Percentiles rank a stretch among this genome's conserved stretches.
Conservation (phyloP, 768 basidiomycete species). For the Dioszegia aurantiaca region DNA sequence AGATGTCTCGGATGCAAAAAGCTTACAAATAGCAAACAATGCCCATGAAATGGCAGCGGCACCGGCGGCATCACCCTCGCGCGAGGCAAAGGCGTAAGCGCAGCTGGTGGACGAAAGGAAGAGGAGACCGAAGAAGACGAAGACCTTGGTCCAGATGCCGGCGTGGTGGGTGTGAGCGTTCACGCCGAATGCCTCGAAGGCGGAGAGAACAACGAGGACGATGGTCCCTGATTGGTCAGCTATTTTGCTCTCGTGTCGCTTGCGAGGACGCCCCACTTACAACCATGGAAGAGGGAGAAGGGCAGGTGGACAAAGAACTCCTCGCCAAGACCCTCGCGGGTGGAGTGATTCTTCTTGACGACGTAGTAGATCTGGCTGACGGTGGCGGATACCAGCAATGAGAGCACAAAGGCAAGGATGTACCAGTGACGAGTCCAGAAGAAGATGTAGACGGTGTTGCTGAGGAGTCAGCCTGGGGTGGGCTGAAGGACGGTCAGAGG, state of each 20-base stretch:
- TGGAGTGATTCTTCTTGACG: slow-evolving; percentile 76
- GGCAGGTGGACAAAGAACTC: slow-evolving; percentile 92
- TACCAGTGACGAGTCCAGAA: slow-evolving; percentile 77
- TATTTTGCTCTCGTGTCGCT: slow-evolving; percentile 52
- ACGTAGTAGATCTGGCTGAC: slow-evolving; percentile 89
- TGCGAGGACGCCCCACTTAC: slow-evolving; percentile 60
- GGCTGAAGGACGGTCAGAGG: slow-evolving; percentile 55
- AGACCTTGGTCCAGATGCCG: slow-evolving; percentile 88
- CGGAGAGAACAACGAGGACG: slow-evolving; percentile 51
- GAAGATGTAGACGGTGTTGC: slow-evolving; percentile 81
- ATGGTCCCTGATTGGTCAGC: slow-evolving; percentile 45
- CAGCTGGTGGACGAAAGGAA: slow-evolving; percentile 89
- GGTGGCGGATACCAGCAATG: slow-evolving; percentile 77
- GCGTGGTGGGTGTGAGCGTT: slow-evolving; percentile 64
- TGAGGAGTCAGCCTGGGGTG: background rate
- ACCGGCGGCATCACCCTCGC: slow-evolving; percentile 88
- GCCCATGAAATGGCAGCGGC: slow-evolving; percentile 88
- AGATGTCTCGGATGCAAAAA: slow-evolving; percentile 1
- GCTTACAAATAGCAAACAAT: slow-evolving; percentile 86
- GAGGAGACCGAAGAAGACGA: slow-evolving; percentile 90
- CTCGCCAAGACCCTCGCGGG: slow-evolving; percentile 64
- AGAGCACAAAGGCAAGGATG: slow-evolving; percentile 73
- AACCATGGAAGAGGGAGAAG: slow-evolving; percentile 89
- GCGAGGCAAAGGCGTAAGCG: slow-evolving; percentile 88
- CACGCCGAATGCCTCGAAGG: slow-evolving; percentile 60